Percentiles rank a stretch among this genome's conserved stretches.
Evolutionary conservation across 495 filamentous ascomycete genomes (phyloP).

Genomic region (Annulohypoxylon nitens): DNA sequence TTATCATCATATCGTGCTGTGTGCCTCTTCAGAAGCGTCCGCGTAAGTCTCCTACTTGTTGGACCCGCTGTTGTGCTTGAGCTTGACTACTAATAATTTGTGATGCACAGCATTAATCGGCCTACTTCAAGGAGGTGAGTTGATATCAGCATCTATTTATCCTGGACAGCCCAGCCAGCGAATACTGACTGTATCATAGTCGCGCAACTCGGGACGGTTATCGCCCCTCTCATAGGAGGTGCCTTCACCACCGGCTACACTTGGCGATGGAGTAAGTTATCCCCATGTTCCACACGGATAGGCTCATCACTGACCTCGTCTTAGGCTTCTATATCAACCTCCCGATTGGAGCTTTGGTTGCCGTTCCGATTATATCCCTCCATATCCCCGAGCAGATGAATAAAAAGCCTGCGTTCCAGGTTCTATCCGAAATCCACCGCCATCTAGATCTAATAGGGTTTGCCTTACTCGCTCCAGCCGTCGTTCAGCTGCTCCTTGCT

Average conservation of each 20-base stretch:
- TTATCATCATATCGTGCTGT: slow-evolving; percentile 60
- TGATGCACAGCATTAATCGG: slow-evolving; percentile 13
- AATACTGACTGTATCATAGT: slow-evolving; percentile 12
- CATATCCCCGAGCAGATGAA: slow-evolving; percentile 54
- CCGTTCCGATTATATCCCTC: slow-evolving; percentile 57
- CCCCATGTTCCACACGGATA: too few species aligned
- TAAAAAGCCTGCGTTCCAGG: slow-evolving; percentile 8
- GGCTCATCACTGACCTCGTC: slow-evolving; percentile 48
- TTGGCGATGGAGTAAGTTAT: slow-evolving; percentile 54
- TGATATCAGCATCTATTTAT: neutral
- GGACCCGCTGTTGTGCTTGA: neutral
- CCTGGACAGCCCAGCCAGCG: neutral
- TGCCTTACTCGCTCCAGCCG: slow-evolving; percentile 53
- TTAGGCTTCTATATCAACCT: slow-evolving; percentile 69
- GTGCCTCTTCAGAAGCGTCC: slow-evolving; percentile 58
- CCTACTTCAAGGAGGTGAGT: slow-evolving; percentile 15
- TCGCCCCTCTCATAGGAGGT: slow-evolving; percentile 68
- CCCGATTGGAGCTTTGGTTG: slow-evolving; percentile 46
- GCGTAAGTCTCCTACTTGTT: slow-evolving; percentile 10
- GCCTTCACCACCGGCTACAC: slow-evolving; percentile 68
- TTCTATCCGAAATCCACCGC: slow-evolving; percentile 8
- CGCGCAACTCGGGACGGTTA: slow-evolving; percentile 43
- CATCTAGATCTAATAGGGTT: slow-evolving; percentile 22
- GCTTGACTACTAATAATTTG: slow-evolving; percentile 20
- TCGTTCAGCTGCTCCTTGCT: slow-evolving; percentile 59